Conservation (phyloP, 164 flowering plant species). For the Liquidambar formosana region DNA sequence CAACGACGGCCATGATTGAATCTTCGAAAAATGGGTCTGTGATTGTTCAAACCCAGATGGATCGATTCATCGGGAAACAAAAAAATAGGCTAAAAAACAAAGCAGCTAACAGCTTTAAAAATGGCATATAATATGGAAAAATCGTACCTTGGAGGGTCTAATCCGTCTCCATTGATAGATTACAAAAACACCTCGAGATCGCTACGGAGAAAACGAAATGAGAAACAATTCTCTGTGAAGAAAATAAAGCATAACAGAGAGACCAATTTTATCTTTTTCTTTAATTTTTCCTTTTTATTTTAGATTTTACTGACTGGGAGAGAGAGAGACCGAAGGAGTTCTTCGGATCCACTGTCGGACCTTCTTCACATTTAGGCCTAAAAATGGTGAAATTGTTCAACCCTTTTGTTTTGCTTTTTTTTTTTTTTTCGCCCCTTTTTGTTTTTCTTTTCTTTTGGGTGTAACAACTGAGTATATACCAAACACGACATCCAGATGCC, state of each 20-base stretch:
- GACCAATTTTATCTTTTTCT: background rate
- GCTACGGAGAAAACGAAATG: constrained; percentile 21
- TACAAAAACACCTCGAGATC: constrained; percentile 14
- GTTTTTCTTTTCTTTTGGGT: too few species aligned
- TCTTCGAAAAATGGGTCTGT: background rate
- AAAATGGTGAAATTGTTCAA: too few species aligned
- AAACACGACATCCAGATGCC: too few species aligned
- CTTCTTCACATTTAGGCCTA: too few species aligned
- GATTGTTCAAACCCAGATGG: background rate
- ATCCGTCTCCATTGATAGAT: constrained; percentile 9
- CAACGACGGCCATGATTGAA: constrained; percentile 56
- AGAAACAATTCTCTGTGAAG: background rate
- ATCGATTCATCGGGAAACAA: background rate
- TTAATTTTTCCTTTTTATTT: background rate
- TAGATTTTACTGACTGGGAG: too few species aligned
- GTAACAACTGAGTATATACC: too few species aligned
- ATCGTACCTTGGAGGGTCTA: constrained; percentile 4
- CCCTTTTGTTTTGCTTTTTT: too few species aligned
- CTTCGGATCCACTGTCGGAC: too few species aligned
- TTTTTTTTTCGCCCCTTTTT: too few species aligned
- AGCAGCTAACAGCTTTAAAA: background rate
- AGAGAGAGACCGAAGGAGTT: too few species aligned
- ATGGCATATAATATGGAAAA: background rate
- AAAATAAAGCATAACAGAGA: background rate
- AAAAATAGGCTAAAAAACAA: background rate